Percentiles rank a stretch among this genome's conserved stretches.
Evolutionary conservation across 179 eudicot genomes (phyloP).

Genomic region (Silene coronaria): DNA sequence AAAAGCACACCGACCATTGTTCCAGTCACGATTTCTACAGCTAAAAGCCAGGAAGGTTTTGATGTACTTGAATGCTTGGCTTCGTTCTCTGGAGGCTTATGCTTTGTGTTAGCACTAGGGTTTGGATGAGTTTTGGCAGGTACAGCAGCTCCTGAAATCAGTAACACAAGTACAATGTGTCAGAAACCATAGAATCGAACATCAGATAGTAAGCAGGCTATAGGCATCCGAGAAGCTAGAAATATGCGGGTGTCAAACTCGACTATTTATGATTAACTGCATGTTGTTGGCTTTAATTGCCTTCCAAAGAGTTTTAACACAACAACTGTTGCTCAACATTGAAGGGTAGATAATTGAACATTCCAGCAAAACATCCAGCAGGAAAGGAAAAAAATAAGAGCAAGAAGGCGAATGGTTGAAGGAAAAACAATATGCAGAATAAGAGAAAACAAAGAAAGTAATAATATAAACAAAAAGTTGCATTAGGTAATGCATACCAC

Average conservation of each 20-base stretch:
- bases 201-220: background rate
- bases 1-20: conserved; percentile 59
- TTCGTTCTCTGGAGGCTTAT: conserved; percentile 31
- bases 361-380: too few species aligned
- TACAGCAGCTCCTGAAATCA: conserved; percentile 42
- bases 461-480: background rate
- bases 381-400: too few species aligned
- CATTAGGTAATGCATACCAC: conserved; percentile 52
- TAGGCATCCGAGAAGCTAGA: too few species aligned
- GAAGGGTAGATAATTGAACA: too few species aligned
- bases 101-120: conserved; percentile 33
- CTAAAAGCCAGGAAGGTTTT: conserved; percentile 73
- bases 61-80: conserved; percentile 38
- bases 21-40: conserved; percentile 74
- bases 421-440: background rate
- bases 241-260: too few species aligned
- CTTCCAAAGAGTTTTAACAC: too few species aligned
- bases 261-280: too few species aligned
- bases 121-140: conserved; percentile 41
- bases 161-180: conserved; percentile 5
- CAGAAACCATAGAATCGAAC: background rate
- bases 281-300: too few species aligned
- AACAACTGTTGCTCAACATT: too few species aligned
- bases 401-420: background rate
- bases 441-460: background rate